Percentiles rank a stretch among this genome's conserved stretches.
phyloP scores from a whole-genome alignment of 108 stramenopile genomes.

The Nitzschia putrida region DNA sequence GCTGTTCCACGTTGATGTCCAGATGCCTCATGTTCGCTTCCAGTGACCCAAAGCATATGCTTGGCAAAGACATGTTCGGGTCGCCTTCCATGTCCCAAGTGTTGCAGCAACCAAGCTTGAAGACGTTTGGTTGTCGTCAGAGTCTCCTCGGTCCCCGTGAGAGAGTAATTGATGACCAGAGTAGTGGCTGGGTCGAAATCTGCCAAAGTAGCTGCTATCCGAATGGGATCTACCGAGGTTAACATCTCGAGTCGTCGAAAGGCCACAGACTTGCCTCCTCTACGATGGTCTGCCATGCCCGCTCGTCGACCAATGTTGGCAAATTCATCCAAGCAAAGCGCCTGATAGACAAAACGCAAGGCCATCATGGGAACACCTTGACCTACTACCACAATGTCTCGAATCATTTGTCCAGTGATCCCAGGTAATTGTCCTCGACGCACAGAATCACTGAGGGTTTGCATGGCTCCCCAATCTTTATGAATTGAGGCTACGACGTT shows the following conservation, averaged over 20 bases:
- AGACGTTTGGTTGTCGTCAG: conserved; percentile 37
- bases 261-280: conserved; percentile 12
- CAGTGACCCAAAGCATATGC: conserved; percentile 76
- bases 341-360: conserved; percentile 72
- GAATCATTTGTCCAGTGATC: conserved; percentile 58
- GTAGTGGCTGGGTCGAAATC: conserved; percentile 71
- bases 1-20: conserved; percentile 51
- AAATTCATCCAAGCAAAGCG: conserved; percentile 55
- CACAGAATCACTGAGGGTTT: conserved; percentile 51
- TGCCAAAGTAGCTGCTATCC: conserved; percentile 41
- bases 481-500: conserved; percentile 74
- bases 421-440: conserved; percentile 67
- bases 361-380: conserved; percentile 56
- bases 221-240: conserved; percentile 64
- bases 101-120: conserved; percentile 59
- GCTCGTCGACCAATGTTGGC: conserved; percentile 36
- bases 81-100: conserved; percentile 36
- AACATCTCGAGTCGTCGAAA: conserved; percentile 57
- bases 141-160: conserved; percentile 54
- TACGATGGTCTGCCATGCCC: conserved; percentile 35
- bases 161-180: conserved; percentile 60
- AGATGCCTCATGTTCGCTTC: conserved; percentile 40
- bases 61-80: conserved; percentile 47
- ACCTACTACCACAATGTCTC: conserved; percentile 74
- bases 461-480: conserved; percentile 65